Base-by-base conservation (phyloP, 192 early-diverging fungal genomes). In the Coemansia sp. region DNA sequence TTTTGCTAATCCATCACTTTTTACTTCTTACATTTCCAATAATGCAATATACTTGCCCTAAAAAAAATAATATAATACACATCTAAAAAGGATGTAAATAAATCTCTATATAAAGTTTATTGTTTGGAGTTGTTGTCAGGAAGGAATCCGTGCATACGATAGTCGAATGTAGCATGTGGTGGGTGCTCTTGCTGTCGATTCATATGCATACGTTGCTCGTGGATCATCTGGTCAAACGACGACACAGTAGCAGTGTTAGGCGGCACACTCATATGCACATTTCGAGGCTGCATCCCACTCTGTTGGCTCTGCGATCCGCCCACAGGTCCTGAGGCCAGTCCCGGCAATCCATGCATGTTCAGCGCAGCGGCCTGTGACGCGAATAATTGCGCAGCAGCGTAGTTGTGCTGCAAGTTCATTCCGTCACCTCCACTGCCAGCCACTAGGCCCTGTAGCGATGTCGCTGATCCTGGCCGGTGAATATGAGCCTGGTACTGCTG, bases 161-260 rank as follows among this genome's bases (percentile, higher is more conserved):
- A 71, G 24, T 71, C 62, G 42, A 71, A 64, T 12, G 68, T 10
- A 16, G 16, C 16, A 18, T 31, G 31, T 8, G 57, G 49, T 10
- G 20, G 52, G 52, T 13, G 29, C 8, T 60, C 57, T 15, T 60
- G 57, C 31, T 34, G 31, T 13, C 57, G 31, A 13, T 18, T 18
- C 57, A 34, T 31, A 18, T 60, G 31, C 57, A 60, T 1, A 5
- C 57, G 57, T 34, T 60, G 57, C 31, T 34, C 66, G 6, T 59
- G 38, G 9, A 70, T 49, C 24, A 78, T 78, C n/a, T 79, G 77
- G 42, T 70, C 68, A 40, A 75, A 29, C 16, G 52, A 29, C 18
- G 64, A 22, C 13, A 27, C 64, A 20, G 62, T 40, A 41, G 38
- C 41, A 24, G 62, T 63, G 11, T 24, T 38, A 38, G 36, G 36